These are phyloP conservation scores for Rhodomyrtus tomentosa DNA, from an alignment of 345 rosid genomes.

Conservation along the genomic window DNA sequence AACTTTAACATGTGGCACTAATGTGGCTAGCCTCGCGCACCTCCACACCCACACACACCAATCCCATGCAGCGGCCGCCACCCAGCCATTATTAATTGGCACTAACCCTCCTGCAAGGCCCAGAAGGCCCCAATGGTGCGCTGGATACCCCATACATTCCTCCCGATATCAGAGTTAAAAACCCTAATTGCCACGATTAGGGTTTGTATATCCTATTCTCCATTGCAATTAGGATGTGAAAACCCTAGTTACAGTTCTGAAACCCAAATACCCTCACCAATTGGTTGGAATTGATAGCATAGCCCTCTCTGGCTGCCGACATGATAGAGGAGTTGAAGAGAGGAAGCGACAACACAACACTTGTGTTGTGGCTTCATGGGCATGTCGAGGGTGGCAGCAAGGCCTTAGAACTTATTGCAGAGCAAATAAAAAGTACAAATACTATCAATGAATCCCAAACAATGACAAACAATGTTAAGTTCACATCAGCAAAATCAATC, in stretches of 20 bases:
- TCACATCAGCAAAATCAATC: background rate
- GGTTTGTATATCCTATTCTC: background rate
- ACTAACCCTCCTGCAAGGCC: background rate
- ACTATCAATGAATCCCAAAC: background rate
- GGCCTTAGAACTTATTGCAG: background rate
- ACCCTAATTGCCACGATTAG: background rate
- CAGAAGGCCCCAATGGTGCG: too few relatives aligned
- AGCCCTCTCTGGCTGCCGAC: background rate
- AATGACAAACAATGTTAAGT: background rate
- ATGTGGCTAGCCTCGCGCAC: background rate
- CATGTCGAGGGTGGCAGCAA: background rate
- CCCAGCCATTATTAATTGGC: background rate
- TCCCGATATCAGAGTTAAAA: background rate
- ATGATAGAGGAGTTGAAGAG: background rate
- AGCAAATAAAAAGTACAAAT: background rate
- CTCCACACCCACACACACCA: background rate
- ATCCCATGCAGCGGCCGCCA: background rate
- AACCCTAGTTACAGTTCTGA: background rate
- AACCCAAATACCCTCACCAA: background rate
- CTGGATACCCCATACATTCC: too few relatives aligned
- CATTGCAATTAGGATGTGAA: background rate
- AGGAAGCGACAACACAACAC: background rate
- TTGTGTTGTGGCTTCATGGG: background rate
- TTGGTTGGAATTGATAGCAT: background rate
- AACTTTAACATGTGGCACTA: background rate